Evolutionary conservation across 306 rosid species (phyloP), one percentile per base, ranked within the genome.

Genomic region (Begonia peltatifolia): DNA sequence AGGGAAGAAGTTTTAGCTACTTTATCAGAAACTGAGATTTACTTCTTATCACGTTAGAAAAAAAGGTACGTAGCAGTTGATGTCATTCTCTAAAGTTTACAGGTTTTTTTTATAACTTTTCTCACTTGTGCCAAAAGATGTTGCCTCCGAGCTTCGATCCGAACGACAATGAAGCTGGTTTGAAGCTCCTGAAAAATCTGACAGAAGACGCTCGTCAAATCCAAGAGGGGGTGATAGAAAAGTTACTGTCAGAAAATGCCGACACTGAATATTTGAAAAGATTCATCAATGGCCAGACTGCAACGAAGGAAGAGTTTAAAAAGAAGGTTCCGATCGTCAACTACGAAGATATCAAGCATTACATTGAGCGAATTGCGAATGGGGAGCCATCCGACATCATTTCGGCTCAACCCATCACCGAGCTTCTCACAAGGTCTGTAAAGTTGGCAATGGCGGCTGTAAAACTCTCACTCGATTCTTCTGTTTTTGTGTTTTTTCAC

Each of bases 291-390:
- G 81, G 78, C 30, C 72, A 71, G 42, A 35, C 68, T 36, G 30
- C 11, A 13, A 84, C 79, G 51, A 63, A 74, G 5, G 46, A 70
- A 52, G 54, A 67, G 47, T 87, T 87, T 74, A 87, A 77, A 61
- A 54, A 74, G 7, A 75, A 64, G 48, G 64, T 84, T 50, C 94
- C 94, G 10, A 74, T 81, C 11, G 89, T 84, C 59, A 72, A 69
- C 22, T 87, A 87, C 62, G 87, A 84, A 64, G 96, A 87, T 36
- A 57, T 87, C 47, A 77, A 79, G 59, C 76, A 94, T 12, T 81
- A 72, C 65, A 84, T 84, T 42, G 79, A 87, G 55, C 67, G 94
- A 12, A 84, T 84, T 52, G 82, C 94, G 17, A 79, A 77, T 65
- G 94, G 94, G 10, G 94, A 87, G 63, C 72, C 81, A 38, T 87